Base-by-base conservation (phyloP, 345 rosid species). In the Clarkia xantiana region DNA sequence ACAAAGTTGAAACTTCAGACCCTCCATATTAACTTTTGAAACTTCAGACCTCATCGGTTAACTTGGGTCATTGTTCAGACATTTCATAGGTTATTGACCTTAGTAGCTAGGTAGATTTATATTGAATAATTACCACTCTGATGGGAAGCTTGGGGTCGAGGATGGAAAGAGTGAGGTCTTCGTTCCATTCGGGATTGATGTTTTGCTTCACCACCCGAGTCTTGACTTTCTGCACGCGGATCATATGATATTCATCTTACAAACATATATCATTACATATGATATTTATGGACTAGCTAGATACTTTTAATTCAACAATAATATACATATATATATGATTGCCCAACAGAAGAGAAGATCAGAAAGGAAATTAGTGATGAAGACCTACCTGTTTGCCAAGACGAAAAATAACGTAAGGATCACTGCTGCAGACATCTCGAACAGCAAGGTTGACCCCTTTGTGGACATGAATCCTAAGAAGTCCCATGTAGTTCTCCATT, bases 141-240 rank as follows among this genome's bases (percentile, higher is more conserved):
- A 91, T 60, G 9, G 83, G 75, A 17, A 58, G 60, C 52, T 18
- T 69, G 29, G 82, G 62, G 67, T 90, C 93, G 3, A 71, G 59
- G 45, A 91, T 63, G 17, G 90, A 78, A 40, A 91, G 90, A 36
- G 98, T 91, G 16, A 91, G 67, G 59, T 87, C 87, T 52, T 91
- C 98, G 44, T 91, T 78, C 99, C 96, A 87, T 56, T 72, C 78
- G 8, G 96, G 99, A 63, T 91, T 91, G 2, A 82, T 70, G 62
- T 78, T 78, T 67, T 71, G 76, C 59, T 71, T 78, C 14, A 91
- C 71, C 5, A 84, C 90, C 22, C 90, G 83, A 54, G 95, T 91
- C 78, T 78, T 86, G 44, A 86, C 45, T 65, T 68, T 87, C 96
- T 84, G 75, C 73, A 62, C n/a, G n/a, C n/a, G n/a, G n/a, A n/a